Percentiles rank a stretch among this genome's conserved stretches.
Conservation (phyloP, 1,139 yeast species). For the Saccharomyces hybrid region DNA sequence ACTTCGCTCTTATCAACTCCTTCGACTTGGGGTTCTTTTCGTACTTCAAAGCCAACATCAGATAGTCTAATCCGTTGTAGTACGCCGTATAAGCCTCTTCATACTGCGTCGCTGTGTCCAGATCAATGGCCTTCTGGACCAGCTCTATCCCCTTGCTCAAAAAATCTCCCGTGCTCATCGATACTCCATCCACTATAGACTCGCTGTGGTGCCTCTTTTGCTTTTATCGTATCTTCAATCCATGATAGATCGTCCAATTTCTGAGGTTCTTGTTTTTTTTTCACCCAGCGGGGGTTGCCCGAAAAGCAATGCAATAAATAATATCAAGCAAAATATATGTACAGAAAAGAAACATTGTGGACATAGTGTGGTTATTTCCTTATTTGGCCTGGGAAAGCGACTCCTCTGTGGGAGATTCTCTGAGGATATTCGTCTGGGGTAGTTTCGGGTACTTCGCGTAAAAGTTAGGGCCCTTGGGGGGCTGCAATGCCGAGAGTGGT, state of each 20-base stretch:
- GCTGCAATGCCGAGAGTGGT: neutral
- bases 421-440: slow-evolving; percentile 20
- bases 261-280: neutral
- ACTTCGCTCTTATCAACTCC: slow-evolving; percentile 79
- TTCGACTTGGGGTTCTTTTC: slow-evolving; percentile 88
- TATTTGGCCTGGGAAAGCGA: neutral
- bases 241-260: neutral
- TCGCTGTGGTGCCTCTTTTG: neutral
- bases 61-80: slow-evolving; percentile 86
- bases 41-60: slow-evolving; percentile 92
- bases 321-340: neutral
- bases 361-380: neutral
- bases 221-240: neutral
- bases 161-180: slow-evolving; percentile 66
- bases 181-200: neutral
- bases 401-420: slow-evolving; percentile 11
- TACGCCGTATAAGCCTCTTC: slow-evolving; percentile 92
- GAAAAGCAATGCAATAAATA: neutral
- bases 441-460: slow-evolving; percentile 29
- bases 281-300: slow-evolving; percentile 1
- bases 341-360: neutral
- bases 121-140: slow-evolving; percentile 90
- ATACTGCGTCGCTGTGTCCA: slow-evolving; percentile 82
- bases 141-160: slow-evolving; percentile 87
- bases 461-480: slow-evolving; percentile 7